Base-by-base conservation (phyloP, 768 basidiomycete genomes). In the Mycena indigotica region DNA sequence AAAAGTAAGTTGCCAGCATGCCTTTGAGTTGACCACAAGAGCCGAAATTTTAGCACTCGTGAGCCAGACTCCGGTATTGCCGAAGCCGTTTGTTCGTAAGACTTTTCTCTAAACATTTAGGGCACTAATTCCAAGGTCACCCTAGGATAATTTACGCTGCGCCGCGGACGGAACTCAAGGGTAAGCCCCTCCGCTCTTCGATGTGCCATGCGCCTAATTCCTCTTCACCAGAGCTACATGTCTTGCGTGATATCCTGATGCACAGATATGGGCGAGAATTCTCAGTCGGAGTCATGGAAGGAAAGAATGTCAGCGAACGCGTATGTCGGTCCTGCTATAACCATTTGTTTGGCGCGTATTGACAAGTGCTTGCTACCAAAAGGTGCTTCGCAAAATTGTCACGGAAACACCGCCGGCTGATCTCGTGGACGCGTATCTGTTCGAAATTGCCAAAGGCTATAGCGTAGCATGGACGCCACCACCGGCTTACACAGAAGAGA, bases 231-330 rank as follows among this genome's bases (percentile, higher is more conserved):
- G 95, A 98, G 69, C 81, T 99, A 35, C 92, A 97, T 63, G 77
- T 93, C 32, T 73, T 98, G 51, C 87, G 97, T 53, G 95, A 98
- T 70, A 84, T 98, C 70, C 81, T 99, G 56, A 91, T 95, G 89
- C 91, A 95, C 70, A 97, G 97, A 75, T 97, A 87, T 69, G 95
- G 96, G 17, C 86, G 96, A 21, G 93, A 95, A 46, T 98, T 92
- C 70, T 85, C 95, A 16, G 63, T 87, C 17, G 82, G 84, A n/a
- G 86, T 91, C 2, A 91, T 94, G 81, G 91, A 95, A 70, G 95
- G 96, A 70, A 86, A 89, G 63, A 77, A 87, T 72, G 95, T 99
- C 41, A 91, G 85, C 62, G 85, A 89, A 49, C 85, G 97, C 58
- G 93, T 93, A 73, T 73, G 86, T 67, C 35, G 30, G 49, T 58